Evolutionary conservation across 306 rosid genomes (phyloP).

Genomic region (Vigna hirtella): DNA sequence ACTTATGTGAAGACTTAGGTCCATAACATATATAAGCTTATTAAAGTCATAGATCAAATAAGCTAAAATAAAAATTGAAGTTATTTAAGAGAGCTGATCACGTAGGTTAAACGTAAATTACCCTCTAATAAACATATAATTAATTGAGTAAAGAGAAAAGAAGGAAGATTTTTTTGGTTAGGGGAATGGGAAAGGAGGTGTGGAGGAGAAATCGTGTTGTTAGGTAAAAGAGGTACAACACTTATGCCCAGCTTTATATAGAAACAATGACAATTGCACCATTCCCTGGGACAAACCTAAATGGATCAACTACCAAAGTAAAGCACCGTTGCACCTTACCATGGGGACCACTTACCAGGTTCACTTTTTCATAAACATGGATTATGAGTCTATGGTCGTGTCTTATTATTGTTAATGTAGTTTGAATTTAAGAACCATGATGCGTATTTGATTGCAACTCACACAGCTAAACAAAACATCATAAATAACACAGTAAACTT

Average conservation of each 20-base stretch:
- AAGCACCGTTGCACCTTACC: neutral
- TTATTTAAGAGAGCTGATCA: too few species aligned
- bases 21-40: too few species aligned
- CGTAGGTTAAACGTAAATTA: too few species aligned
- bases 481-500: neutral
- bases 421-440: neutral
- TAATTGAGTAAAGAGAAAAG: neutral
- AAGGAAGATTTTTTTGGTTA: neutral
- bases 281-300: slow-evolving; percentile 2
- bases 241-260: neutral
- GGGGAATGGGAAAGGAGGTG: neutral
- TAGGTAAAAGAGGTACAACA: neutral
- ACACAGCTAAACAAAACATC: neutral
- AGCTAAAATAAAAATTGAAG: too few species aligned
- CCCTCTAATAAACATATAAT: too few species aligned
- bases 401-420: neutral
- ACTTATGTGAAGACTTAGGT: too few species aligned
- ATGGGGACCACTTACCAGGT: slow-evolving; percentile 9
- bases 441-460: neutral
- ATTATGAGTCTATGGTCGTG: neutral
- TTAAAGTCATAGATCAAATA: too few species aligned
- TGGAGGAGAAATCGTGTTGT: neutral
- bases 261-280: slow-evolving; percentile 1
- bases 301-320: slow-evolving; percentile 7
- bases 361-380: slow-evolving; percentile 2